Evolutionary conservation across 129 eudicot species (phyloP), one percentile per base, ranked within the genome.

Genomic region (Helichrysum umbraculigerum): DNA sequence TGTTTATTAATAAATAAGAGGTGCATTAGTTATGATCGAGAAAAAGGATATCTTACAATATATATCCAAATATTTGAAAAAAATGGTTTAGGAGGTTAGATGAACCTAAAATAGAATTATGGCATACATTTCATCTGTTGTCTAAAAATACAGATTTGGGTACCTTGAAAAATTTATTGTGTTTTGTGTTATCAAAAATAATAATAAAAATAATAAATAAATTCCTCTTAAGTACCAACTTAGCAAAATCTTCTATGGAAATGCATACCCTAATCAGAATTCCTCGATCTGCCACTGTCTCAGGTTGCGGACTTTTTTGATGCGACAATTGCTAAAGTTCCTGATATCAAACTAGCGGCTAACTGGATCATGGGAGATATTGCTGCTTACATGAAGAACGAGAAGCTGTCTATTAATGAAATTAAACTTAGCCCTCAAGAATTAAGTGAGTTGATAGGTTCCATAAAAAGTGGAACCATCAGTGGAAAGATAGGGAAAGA

Each of bases 321-420:
- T 81, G 85, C 90, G 32, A 94, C 98, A 32, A 76, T 91, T 80
- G 88, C 85, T 62, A 82, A 79, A 54, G 93, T 87, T 83, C 84
- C 92, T 3, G 97, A 94, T 78, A 75, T 88, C 60, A 94, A 94
- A 83, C 82, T 94, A 70, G 96, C 92, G 19, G 84, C 97, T 68
- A 94, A 94, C 59, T 94, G 98, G 98, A 87, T 94, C 76, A 91
- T 94, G 98, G 93, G 98, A 56, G 98, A 94, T 83, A 86, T 94
- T 84, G 93, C 97, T 78, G 90, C 92, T 30, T 91, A 91, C 81
- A 57, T 94, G 90, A 94, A 94, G 71, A 85, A 91, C 50, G 94
- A 94, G 70, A 84, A 94, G 83, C 64, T 91, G 50, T 76, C 96
- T 11, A 91, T 94, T 22, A 87, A 82, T 67, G 97, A 91, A 56